Evolutionary conservation across 106 monocot species (phyloP).

Genomic region (Dioscorea zingiberensis): DNA sequence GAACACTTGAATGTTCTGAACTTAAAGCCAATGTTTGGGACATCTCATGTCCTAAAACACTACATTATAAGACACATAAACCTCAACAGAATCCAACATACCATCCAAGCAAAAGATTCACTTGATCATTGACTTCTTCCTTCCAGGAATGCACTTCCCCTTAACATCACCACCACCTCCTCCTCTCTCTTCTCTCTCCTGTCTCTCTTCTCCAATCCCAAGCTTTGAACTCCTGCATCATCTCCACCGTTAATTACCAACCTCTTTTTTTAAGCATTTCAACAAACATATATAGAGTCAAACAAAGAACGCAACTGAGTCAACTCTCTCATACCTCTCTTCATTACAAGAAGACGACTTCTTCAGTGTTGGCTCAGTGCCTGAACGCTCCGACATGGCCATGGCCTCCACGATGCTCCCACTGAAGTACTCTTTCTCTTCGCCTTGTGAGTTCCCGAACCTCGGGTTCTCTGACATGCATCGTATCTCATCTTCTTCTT

Average conservation of each 20-base stretch:
- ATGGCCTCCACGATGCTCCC: slow-evolving; percentile 83
- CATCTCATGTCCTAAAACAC: no score
- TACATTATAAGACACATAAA: no score
- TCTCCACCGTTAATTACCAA: background rate
- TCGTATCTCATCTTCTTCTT: slow-evolving; percentile 28
- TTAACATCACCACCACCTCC: slow-evolving; percentile 23
- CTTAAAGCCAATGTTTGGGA: no score
- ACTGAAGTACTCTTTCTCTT: slow-evolving; percentile 92
- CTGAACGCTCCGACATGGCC: background rate
- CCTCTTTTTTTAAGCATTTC: no score
- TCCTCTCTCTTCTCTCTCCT: slow-evolving; percentile 9
- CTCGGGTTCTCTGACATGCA: slow-evolving; percentile 39
- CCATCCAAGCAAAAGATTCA: no score
- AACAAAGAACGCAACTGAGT: background rate
- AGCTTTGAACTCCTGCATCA: slow-evolving; percentile 41
- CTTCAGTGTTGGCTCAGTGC: slow-evolving; percentile 39
- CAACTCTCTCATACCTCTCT: slow-evolving; percentile 49
- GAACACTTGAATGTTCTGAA: no score
- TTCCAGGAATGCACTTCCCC: slow-evolving; percentile 60
- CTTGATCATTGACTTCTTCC: slow-evolving; percentile 22
- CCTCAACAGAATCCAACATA: no score
- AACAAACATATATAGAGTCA: background rate
- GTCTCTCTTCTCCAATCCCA: slow-evolving; percentile 24
- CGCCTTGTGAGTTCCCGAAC: slow-evolving; percentile 31
- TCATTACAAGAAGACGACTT: slow-evolving; percentile 74